Base-by-base conservation (phyloP, 2,329 filamentous ascomycete species). In the Exophiala phaeomuriformis region DNA sequence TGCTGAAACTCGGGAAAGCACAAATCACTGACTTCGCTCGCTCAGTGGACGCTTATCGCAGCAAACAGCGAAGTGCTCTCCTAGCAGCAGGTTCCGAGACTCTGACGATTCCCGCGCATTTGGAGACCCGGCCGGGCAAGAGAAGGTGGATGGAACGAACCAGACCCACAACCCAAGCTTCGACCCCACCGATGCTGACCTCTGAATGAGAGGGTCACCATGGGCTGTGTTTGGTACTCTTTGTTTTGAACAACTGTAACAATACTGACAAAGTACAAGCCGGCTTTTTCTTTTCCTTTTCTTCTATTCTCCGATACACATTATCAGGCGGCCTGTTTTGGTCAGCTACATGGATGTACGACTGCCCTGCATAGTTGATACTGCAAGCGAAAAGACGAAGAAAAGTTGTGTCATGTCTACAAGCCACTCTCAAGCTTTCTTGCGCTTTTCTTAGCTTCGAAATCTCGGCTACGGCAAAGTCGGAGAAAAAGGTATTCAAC, bases 21-120 rank as follows among this genome's bases (percentile, higher is more conserved):
- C 47, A 56, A 52, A 52, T 53, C 55, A 50, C 47, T 53, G 33
- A 39, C 42, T 8, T 51, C 46, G 49, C 45, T 50, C 19, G 19
- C 19, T 52, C 63, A 94, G 90, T 97, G 70, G 91, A 97, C 69
- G 89, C 87, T 57, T 96, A 96, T 70, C 86, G 91, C 57, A 91
- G 89, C 68, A 95, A 95, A 76, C 93, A 90, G 69, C 83, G 86
- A 60, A 84, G 80, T 61, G 86, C 85, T 51, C 90, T 95, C 73
- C 81, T 94, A 64, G 82, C 80, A 27, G 80, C 83, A 41, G 86
- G 88, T 64, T 84, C 89, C 65, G 88, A 94, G 57, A 79, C 88
- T 42, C 77, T 80, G 52, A 77, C 79, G 19, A 82, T 87, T 29
- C 86, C 88, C 28, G 84, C 88, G 51, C 90, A 96, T 71, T 94